Conservation (phyloP, 1,284 basidiomycete species). For the Cryptococcus sp. region DNA sequence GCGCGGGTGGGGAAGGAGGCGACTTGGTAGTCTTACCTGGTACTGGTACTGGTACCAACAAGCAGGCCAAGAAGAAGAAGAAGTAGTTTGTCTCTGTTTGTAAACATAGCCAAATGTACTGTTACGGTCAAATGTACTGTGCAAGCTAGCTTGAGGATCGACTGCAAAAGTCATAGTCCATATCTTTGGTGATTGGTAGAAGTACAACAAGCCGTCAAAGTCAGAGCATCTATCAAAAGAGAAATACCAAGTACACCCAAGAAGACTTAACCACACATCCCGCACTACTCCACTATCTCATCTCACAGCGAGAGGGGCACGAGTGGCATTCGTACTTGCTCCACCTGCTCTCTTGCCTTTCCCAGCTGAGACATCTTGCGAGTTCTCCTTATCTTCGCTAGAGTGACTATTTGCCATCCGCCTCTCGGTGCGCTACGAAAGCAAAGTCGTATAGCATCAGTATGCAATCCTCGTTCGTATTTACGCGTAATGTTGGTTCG, state of each 20-base stretch:
- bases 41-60: neutral
- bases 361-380: slow-evolving; percentile 9
- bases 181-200: too few relatives aligned
- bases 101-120: too few relatives aligned
- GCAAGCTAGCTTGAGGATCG: too few relatives aligned
- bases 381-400: slow-evolving; percentile 37
- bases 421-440: slow-evolving; percentile 39
- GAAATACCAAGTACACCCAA: neutral
- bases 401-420: slow-evolving; percentile 25
- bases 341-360: slow-evolving; percentile 14
- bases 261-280: too few relatives aligned
- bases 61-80: slow-evolving; percentile 25
- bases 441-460: neutral
- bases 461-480: neutral
- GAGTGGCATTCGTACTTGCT: neutral
- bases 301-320: slow-evolving; percentile 17
- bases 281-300: neutral
- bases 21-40: slow-evolving; percentile 37
- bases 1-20: slow-evolving; percentile 43
- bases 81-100: slow-evolving; percentile 19
- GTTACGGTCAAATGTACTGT: too few relatives aligned
- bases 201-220: slow-evolving; percentile 1
- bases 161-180: too few relatives aligned
- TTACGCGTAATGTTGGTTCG: neutral
- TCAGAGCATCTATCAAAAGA: neutral